Evolutionary conservation across 2,329 filamentous ascomycete genomes (phyloP).

Genomic region (Colletotrichum noveboracense): DNA sequence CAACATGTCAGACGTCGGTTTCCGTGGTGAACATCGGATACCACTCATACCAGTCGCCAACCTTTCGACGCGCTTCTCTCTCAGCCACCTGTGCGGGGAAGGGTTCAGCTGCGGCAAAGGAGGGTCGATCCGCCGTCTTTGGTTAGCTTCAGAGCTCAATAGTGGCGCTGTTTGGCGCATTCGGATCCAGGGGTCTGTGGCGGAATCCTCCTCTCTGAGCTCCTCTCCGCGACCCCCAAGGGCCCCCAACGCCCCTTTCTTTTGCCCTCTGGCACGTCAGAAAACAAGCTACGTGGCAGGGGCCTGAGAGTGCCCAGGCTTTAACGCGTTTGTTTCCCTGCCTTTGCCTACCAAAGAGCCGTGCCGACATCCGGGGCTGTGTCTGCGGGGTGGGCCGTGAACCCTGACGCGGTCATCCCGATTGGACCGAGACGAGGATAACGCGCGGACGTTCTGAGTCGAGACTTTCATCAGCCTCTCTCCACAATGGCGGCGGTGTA

Average conservation of each 20-base stretch:
- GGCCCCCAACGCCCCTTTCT: not conserved
- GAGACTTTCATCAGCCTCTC: slow-evolving; percentile 17
- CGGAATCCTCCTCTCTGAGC: not conserved
- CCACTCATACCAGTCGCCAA: not conserved
- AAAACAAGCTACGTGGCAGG: slow-evolving; percentile 17
- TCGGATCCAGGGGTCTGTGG: not conserved
- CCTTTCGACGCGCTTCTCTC: not conserved
- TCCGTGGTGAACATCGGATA: not conserved
- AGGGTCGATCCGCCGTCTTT: not conserved
- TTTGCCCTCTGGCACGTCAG: not conserved
- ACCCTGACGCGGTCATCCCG: slow-evolving; percentile 21
- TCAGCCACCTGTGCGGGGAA: slow-evolving; percentile 12
- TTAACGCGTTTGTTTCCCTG: slow-evolving; percentile 5
- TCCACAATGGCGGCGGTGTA: slow-evolving; percentile 20
- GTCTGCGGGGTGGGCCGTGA: slow-evolving; percentile 15
- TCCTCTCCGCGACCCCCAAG: not conserved
- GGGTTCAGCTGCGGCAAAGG: not conserved
- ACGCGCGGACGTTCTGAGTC: slow-evolving; percentile 19
- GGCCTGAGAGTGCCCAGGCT: slow-evolving; percentile 11
- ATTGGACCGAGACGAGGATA: slow-evolving; percentile 15
- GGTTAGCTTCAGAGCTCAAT: not conserved
- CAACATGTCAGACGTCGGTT: not conserved
- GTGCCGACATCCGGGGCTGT: slow-evolving; percentile 19
- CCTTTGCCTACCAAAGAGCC: not conserved
- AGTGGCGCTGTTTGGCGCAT: slow-evolving; percentile 1